A percentile compares a stretch with the other conserved stretches of the same genome.
phyloP scores from a whole-genome alignment of 306 rosid genomes.

The Vigna radiata region DNA sequence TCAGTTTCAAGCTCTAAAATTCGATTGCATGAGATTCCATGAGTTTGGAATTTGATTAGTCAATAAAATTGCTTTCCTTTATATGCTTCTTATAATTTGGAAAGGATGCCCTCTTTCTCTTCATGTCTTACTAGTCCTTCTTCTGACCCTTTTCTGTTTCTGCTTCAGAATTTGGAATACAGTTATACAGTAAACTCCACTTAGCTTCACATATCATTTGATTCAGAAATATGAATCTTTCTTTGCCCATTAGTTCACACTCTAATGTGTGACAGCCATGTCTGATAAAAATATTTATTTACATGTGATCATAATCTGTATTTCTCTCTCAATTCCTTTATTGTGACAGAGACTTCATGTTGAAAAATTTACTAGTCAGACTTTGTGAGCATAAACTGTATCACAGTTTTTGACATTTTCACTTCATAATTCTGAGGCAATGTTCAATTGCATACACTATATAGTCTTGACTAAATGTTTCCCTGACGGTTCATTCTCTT shows the following conservation, averaged over 20 bases:
- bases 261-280: constrained; percentile 15
- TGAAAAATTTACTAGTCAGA: not conserved
- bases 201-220: constrained; percentile 25
- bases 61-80: not conserved
- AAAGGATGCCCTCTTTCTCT: constrained; percentile 27
- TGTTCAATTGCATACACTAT: constrained; percentile 14
- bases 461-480: constrained; percentile 13
- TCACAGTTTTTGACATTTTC: constrained; percentile 13
- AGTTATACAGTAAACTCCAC: not conserved
- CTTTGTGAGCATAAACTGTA: constrained; percentile 2
- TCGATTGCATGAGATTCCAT: not conserved
- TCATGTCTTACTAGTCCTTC: constrained; percentile 8
- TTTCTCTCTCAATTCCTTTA: constrained; percentile 17
- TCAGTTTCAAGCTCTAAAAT: constrained; percentile 31
- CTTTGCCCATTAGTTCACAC: constrained; percentile 26
- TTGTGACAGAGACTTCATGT: not conserved
- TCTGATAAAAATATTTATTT: not conserved
- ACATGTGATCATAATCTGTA: constrained; percentile 28
- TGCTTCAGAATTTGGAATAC: constrained; percentile 9
- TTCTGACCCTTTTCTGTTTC: constrained; percentile 18
- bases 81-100: not conserved
- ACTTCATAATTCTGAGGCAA: constrained; percentile 24
- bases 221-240: constrained; percentile 27
- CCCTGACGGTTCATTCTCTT: constrained; percentile 44
- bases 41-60: constrained; percentile 1